A percentile compares a stretch with the other conserved stretches of the same genome.
Evolutionary conservation across 306 rosid species (phyloP).

Genomic region (Dryas drummondii): DNA sequence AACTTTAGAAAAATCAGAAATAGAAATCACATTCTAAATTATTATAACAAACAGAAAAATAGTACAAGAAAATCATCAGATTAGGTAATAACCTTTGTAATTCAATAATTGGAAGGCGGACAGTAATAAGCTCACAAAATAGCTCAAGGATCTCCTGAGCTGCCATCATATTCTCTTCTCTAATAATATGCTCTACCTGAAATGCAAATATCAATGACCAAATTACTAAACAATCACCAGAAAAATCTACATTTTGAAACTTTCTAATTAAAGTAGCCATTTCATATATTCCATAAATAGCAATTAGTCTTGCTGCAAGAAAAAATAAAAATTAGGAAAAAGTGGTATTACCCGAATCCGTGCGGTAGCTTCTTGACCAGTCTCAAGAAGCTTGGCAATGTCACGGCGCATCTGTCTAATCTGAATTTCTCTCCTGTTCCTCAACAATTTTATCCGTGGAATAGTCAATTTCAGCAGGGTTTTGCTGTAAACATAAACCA

Average conservation of each 20-base stretch:
- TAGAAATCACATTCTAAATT: neutral
- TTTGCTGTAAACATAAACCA: slow-evolving; percentile 49
- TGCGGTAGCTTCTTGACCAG: slow-evolving; percentile 99
- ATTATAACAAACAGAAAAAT: slow-evolving; percentile 2
- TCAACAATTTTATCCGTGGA: slow-evolving; percentile 86
- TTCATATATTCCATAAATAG: neutral
- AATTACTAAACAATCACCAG: neutral
- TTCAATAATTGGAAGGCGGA: slow-evolving; percentile 91
- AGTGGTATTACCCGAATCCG: slow-evolving; percentile 65
- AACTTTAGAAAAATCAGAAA: neutral
- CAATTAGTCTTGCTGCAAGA: neutral
- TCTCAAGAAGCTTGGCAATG: slow-evolving; percentile 95
- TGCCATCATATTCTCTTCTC: slow-evolving; percentile 98
- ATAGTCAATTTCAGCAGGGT: slow-evolving; percentile 84
- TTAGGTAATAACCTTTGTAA: slow-evolving; percentile 58
- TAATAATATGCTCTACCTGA: slow-evolving; percentile 91
- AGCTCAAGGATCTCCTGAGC: slow-evolving; percentile 94
- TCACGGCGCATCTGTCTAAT: slow-evolving; percentile 91
- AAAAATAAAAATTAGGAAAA: neutral
- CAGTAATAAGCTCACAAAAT: slow-evolving; percentile 74
- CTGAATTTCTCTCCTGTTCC: slow-evolving; percentile 89
- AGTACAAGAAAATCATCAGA: neutral
- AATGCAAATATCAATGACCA: slow-evolving; percentile 12
- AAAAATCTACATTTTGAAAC: neutral
- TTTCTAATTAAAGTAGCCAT: neutral